Percentiles rank a stretch among this genome's conserved stretches.
phyloP scores from a whole-genome alignment of 1,139 yeast species.

The Pneumocystis murina region DNA sequence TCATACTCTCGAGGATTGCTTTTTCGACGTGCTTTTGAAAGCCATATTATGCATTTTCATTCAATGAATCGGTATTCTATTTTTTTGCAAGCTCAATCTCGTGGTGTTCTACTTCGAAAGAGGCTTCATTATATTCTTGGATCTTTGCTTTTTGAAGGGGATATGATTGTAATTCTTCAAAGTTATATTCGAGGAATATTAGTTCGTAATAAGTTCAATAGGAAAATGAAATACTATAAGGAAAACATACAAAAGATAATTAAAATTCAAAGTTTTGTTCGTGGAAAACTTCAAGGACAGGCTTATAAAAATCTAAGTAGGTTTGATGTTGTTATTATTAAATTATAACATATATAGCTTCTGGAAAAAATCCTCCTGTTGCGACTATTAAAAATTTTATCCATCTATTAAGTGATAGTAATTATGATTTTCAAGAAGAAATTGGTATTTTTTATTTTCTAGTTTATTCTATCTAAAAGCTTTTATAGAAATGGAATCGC shows the following conservation, averaged over 20 bases:
- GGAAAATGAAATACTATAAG: conserved; percentile 39
- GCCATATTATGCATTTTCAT: neutral
- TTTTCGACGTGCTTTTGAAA: neutral
- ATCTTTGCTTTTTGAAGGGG: conserved; percentile 14
- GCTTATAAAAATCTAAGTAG: conserved; percentile 53
- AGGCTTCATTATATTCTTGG: conserved; percentile 17
- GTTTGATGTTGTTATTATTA: neutral
- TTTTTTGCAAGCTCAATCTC: conserved; percentile 28
- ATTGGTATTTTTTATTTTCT: conserved; percentile 19
- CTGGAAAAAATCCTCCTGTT: conserved; percentile 61
- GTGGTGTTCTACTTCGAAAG: conserved; percentile 30
- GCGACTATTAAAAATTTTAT: conserved; percentile 66
- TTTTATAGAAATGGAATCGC: conserved; percentile 37
- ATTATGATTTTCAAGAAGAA: conserved; percentile 61
- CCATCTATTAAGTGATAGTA: conserved; percentile 58
- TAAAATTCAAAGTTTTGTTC: conserved; percentile 57
- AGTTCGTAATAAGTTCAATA: conserved; percentile 27
- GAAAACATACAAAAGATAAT: conserved; percentile 44
- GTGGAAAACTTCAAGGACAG: conserved; percentile 50
- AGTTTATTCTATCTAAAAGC: neutral
- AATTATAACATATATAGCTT: neutral
- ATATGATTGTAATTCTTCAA: conserved; percentile 30
- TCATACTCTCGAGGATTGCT: conserved; percentile 1
- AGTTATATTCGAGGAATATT: conserved; percentile 34
- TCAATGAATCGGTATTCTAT: neutral